Evolutionary conservation across 192 early-diverging fungal species (phyloP).

Genomic region (Gonapodya prolifera): DNA sequence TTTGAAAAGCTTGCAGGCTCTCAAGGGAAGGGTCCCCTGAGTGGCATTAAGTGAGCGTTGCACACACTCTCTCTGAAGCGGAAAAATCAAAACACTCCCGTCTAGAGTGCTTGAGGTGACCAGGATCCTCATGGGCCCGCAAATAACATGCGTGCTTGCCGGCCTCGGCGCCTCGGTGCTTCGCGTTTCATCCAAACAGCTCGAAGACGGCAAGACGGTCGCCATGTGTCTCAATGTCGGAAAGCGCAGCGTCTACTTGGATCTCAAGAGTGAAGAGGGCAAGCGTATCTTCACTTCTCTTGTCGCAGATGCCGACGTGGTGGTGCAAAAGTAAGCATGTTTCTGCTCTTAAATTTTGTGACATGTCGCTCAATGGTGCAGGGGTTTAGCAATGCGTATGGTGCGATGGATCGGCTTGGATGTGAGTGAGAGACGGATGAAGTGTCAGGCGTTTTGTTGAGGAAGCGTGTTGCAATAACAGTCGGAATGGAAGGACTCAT

Average conservation of each 20-base stretch:
- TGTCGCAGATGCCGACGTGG: background rate
- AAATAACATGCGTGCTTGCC: background rate
- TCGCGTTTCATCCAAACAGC: background rate
- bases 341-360: no score
- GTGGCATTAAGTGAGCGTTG: background rate
- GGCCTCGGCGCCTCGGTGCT: background rate
- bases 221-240: background rate
- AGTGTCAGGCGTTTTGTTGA: background rate
- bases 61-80: background rate
- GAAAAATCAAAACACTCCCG: background rate
- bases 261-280: conserved; percentile 1
- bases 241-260: conserved; percentile 2
- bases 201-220: background rate
- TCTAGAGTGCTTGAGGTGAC: background rate
- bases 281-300: background rate
- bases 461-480: background rate
- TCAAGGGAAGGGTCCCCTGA: background rate
- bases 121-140: conserved; percentile 3
- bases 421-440: background rate
- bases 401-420: conserved; percentile 5
- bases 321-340: background rate
- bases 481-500: background rate
- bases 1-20: background rate
- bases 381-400: background rate
- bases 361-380: no score